phyloP scores from a whole-genome alignment of 176 grass and related monocot species.

The Cocos nucifera region DNA sequence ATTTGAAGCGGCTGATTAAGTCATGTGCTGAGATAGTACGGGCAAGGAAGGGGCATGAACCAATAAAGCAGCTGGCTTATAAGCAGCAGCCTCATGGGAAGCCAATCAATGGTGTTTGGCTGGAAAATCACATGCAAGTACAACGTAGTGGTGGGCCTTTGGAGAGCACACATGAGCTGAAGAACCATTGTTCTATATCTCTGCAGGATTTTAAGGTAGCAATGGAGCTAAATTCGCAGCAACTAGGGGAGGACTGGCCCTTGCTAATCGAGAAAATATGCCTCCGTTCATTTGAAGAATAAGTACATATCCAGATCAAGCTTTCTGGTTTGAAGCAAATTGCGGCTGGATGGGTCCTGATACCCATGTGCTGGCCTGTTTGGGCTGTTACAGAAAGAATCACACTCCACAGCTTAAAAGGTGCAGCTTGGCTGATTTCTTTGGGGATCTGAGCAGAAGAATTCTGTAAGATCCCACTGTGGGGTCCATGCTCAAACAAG shows the following conservation, averaged over 20 bases:
- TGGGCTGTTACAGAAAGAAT: too few species aligned
- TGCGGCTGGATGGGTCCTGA: too few species aligned
- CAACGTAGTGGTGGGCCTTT: not conserved
- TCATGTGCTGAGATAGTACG: not conserved
- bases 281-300: slow-evolving; percentile 1
- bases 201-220: slow-evolving; percentile 13
- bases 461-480: not conserved
- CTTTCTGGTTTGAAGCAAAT: not conserved
- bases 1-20: slow-evolving; percentile 15
- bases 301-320: not conserved
- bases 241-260: slow-evolving; percentile 13
- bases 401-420: too few species aligned
- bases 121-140: not conserved
- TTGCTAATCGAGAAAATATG: slow-evolving; percentile 18
- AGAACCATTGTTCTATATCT: not conserved
- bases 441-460: not conserved
- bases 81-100: not conserved
- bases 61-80: not conserved
- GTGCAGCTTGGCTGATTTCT: too few species aligned
- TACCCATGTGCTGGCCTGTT: too few species aligned
- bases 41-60: not conserved
- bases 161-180: not conserved
- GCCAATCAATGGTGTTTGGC: not conserved
- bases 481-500: not conserved
- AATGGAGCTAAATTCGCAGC: slow-evolving; percentile 12